phyloP scores from a whole-genome alignment of 768 basidiomycete species.

The Naematelia aurantialba region DNA sequence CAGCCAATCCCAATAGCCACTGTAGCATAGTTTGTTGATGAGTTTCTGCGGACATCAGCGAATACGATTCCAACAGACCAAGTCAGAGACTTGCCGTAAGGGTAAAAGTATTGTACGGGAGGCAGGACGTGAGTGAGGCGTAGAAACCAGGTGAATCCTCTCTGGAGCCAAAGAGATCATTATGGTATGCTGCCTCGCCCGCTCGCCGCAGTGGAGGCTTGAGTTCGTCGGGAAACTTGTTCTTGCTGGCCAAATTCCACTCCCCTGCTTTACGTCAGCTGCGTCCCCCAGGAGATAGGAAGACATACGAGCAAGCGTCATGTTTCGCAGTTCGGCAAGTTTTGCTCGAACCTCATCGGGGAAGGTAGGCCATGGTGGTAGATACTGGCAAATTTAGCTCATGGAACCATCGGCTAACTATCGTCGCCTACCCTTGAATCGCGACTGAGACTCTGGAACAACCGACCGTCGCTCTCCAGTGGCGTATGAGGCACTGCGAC shows the following conservation, averaged over 20 bases:
- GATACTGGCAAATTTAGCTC: constrained; percentile 17
- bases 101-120: constrained; percentile 83
- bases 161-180: constrained; percentile 65
- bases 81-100: constrained; percentile 64
- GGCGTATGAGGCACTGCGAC: constrained; percentile 4
- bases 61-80: background rate
- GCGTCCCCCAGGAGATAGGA: background rate
- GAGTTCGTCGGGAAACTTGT: constrained; percentile 79
- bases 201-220: constrained; percentile 69
- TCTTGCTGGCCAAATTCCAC: constrained; percentile 64
- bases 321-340: constrained; percentile 18
- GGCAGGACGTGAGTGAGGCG: constrained; percentile 74
- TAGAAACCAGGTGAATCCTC: constrained; percentile 69
- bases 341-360: constrained; percentile 20
- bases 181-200: constrained; percentile 70
- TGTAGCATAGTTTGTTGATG: constrained; percentile 81
- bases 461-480: constrained; percentile 14
- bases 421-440: constrained; percentile 20
- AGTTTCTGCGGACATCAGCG: constrained; percentile 67
- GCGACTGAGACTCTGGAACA: constrained; percentile 24
- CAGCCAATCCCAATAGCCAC: constrained; percentile 66
- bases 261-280: constrained; percentile 53
- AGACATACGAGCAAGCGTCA: constrained; percentile 4
- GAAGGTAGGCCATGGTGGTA: constrained; percentile 36
- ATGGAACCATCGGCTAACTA: background rate